Evolutionary conservation across 495 filamentous ascomycete genomes (phyloP).

Genomic region (Penicillium herquei): DNA sequence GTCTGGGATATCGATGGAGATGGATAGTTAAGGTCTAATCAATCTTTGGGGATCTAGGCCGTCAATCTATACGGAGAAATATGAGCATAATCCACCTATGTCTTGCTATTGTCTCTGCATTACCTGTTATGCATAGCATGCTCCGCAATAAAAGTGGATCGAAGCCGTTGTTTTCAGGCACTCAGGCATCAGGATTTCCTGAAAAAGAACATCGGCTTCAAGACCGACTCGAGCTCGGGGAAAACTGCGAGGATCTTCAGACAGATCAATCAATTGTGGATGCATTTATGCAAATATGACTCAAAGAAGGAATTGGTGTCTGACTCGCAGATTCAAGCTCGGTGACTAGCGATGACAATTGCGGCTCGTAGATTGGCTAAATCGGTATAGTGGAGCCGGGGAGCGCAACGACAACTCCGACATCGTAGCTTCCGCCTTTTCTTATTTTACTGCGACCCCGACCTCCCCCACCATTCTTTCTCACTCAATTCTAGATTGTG

Average conservation of each 20-base stretch:
- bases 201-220: background rate
- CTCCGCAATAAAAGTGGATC: too few species aligned
- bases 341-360: conserved; percentile 22
- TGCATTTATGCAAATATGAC: background rate
- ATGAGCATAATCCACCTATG: too few species aligned
- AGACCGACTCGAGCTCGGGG: background rate
- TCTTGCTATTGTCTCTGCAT: too few species aligned
- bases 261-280: background rate
- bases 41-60: too few species aligned
- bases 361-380: conserved; percentile 22
- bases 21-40: conserved; percentile 2
- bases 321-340: background rate
- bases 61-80: too few species aligned
- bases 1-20: conserved; percentile 8
- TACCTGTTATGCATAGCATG: too few species aligned
- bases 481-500: conserved; percentile 10
- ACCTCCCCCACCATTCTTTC: conserved; percentile 12
- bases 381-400: conserved; percentile 17
- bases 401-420: conserved; percentile 30
- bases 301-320: background rate
- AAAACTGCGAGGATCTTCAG: background rate
- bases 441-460: conserved; percentile 14
- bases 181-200: background rate
- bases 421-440: conserved; percentile 23
- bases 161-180: background rate